phyloP scores from a whole-genome alignment of 768 basidiomycete genomes.

The Calocera cornea region DNA sequence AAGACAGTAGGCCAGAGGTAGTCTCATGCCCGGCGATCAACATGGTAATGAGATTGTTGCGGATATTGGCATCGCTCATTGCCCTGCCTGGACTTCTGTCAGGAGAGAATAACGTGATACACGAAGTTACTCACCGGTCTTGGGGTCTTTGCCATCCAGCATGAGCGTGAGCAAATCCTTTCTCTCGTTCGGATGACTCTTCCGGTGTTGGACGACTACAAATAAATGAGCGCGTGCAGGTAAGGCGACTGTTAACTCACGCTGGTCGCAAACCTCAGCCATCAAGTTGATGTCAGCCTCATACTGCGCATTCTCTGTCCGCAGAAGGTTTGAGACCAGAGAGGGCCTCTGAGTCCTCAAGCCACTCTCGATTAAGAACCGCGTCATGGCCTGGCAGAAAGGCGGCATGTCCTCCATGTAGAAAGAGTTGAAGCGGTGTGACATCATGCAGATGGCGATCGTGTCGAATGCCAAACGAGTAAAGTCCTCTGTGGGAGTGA shows the following conservation, averaged over 20 bases:
- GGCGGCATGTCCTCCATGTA: slow-evolving; percentile 29
- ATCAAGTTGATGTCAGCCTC: slow-evolving; percentile 31
- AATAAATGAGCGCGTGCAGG: background rate
- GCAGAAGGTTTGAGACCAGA: slow-evolving; percentile 27
- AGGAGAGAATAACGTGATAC: background rate
- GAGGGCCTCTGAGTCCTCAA: slow-evolving; percentile 26
- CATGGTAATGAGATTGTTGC: slow-evolving; percentile 37
- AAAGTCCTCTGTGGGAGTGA: slow-evolving; percentile 36
- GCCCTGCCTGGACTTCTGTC: background rate
- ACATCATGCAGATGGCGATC: slow-evolving; percentile 9
- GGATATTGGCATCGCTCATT: slow-evolving; percentile 32
- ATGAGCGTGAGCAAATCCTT: slow-evolving; percentile 36
- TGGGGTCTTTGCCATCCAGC: slow-evolving; percentile 33
- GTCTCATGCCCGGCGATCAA: slow-evolving; percentile 37
- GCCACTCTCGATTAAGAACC: slow-evolving; percentile 31
- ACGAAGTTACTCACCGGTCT: slow-evolving; percentile 24
- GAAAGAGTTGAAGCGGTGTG: slow-evolving; percentile 33
- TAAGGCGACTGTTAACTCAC: slow-evolving; percentile 19
- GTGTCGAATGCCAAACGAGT: slow-evolving; percentile 39
- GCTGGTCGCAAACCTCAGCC: slow-evolving; percentile 29
- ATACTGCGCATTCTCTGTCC: slow-evolving; percentile 27
- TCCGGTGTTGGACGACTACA: slow-evolving; percentile 31
- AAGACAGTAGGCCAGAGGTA: slow-evolving; percentile 29
- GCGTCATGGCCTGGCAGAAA: slow-evolving; percentile 30
- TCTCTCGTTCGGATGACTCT: slow-evolving; percentile 24